These are phyloP conservation scores for Arachis stenosperma DNA, from an alignment of 306 rosid species.

Conservation along the genomic window DNA sequence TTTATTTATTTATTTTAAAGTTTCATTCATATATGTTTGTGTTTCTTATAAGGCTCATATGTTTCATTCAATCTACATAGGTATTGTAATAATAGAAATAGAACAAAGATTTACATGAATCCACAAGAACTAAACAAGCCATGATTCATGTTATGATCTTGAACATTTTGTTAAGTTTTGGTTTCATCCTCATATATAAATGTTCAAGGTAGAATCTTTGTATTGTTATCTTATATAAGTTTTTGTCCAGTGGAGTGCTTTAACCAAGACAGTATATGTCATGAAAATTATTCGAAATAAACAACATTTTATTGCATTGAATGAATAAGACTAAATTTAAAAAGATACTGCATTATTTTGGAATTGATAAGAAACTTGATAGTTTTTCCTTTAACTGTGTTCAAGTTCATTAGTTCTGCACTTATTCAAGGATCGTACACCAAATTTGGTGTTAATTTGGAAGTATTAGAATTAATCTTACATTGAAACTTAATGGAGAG, in stretches of 20 bases:
- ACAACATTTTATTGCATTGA: slow-evolving; percentile 6
- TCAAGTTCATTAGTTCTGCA: slow-evolving; percentile 7
- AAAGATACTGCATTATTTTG: slow-evolving; percentile 23
- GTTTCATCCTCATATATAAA: slow-evolving; percentile 16
- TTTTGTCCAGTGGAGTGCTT: neutral
- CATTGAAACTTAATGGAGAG: neutral
- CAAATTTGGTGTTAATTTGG: slow-evolving; percentile 9
- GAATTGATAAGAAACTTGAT: slow-evolving; percentile 15
- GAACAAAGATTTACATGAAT: neutral
- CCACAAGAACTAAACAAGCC: neutral
- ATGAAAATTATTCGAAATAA: slow-evolving; percentile 1
- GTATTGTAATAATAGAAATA: neutral
- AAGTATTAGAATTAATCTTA: slow-evolving; percentile 15
- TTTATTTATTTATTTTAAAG: neutral
- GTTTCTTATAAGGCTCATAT: slow-evolving; percentile 3
- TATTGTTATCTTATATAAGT: neutral
- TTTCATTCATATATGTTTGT: neutral
- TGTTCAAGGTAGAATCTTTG: neutral
- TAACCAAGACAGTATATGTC: slow-evolving; percentile 9
- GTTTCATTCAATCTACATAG: slow-evolving; percentile 14
- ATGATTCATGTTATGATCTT: neutral
- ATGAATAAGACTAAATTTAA: neutral
- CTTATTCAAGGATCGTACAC: slow-evolving; percentile 13
- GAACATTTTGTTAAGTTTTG: neutral
- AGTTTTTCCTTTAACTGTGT: slow-evolving; percentile 17